Evolutionary conservation across 768 basidiomycete genomes (phyloP).

Genomic region (Leccinellum luteum): DNA sequence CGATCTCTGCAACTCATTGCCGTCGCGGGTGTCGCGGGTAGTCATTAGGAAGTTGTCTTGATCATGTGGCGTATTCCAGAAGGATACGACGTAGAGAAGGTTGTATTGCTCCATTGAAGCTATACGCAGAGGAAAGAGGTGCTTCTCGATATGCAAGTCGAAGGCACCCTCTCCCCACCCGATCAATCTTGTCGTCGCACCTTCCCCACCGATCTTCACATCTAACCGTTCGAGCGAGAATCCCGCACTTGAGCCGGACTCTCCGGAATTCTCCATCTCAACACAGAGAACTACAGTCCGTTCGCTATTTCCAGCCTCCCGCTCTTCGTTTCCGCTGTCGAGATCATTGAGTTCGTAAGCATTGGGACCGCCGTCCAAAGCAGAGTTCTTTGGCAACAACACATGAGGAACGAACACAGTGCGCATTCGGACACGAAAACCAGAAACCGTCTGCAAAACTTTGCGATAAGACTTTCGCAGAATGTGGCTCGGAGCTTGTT

Average conservation of each 20-base stretch:
- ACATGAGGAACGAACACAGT: constrained; percentile 89
- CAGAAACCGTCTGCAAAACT: constrained; percentile 73
- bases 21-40: constrained; percentile 31
- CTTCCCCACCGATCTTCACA: constrained; percentile 71
- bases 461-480: constrained; percentile 85
- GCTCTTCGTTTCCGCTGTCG: constrained; percentile 47
- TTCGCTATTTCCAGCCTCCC: constrained; percentile 73
- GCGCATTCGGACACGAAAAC: constrained; percentile 90
- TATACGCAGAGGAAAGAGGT: constrained; percentile 71
- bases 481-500: constrained; percentile 55
- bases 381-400: constrained; percentile 48
- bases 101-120: constrained; percentile 79
- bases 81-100: constrained; percentile 85
- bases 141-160: constrained; percentile 35
- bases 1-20: constrained; percentile 60
- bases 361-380: constrained; percentile 31
- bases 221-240: constrained; percentile 77
- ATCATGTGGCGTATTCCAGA: constrained; percentile 64
- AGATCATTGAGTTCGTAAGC: constrained; percentile 30
- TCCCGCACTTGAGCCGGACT: constrained; percentile 54
- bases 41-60: constrained; percentile 37
- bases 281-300: constrained; percentile 87
- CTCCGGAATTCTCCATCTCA: constrained; percentile 83
- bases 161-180: constrained; percentile 45
- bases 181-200: constrained; percentile 49